These are phyloP conservation scores for Dichotomocladium elegans DNA, from an alignment of 371 early-diverging fungal species.

Conservation along the genomic window DNA sequence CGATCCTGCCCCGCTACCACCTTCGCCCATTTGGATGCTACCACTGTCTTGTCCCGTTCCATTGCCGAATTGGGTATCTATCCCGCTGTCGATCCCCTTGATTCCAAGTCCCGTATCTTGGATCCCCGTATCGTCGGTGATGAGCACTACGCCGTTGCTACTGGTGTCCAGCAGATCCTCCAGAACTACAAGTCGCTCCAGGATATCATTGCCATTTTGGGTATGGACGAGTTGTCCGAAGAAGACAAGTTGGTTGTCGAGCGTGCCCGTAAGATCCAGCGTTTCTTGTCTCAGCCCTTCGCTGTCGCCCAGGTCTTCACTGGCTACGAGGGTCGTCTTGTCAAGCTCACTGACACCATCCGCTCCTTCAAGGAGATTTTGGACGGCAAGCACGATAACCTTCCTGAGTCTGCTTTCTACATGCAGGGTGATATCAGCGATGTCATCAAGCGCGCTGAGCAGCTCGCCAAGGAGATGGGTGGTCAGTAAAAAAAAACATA, in stretches of 20 bases:
- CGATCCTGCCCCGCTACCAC: conserved; percentile 98
- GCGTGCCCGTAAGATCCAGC: conserved; percentile 90
- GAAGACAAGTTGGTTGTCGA: conserved; percentile 97
- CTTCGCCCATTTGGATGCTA: conserved; percentile 98
- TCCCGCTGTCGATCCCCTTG: conserved; percentile 98
- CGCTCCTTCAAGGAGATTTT: conserved; percentile 95
- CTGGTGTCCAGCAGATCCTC: conserved; percentile 90
- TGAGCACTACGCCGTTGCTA: conserved; percentile 92
- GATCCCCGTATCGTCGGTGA: conserved; percentile 95
- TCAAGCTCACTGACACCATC: conserved; percentile 89
- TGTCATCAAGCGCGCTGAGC: conserved; percentile 90
- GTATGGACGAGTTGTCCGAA: conserved; percentile 96
- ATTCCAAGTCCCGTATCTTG: conserved; percentile 97
- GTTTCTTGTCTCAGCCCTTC: conserved; percentile 98
- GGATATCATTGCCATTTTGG: conserved; percentile 95
- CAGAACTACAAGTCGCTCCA: conserved; percentile 96
- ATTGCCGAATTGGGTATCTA: conserved; percentile 99
- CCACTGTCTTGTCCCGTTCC: conserved; percentile 97
- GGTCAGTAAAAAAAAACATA: no score
- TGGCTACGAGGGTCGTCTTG: conserved; percentile 93
- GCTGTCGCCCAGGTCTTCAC: conserved; percentile 95
- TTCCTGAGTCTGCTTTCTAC: conserved; percentile 97
- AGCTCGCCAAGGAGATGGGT: conserved; percentile 71
- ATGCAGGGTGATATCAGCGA: conserved; percentile 97
- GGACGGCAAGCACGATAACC: conserved; percentile 92